A percentile compares a stretch with the other conserved stretches of the same genome.
phyloP scores from a whole-genome alignment of 139 green algal genomes.

The Micromonas commoda region DNA sequence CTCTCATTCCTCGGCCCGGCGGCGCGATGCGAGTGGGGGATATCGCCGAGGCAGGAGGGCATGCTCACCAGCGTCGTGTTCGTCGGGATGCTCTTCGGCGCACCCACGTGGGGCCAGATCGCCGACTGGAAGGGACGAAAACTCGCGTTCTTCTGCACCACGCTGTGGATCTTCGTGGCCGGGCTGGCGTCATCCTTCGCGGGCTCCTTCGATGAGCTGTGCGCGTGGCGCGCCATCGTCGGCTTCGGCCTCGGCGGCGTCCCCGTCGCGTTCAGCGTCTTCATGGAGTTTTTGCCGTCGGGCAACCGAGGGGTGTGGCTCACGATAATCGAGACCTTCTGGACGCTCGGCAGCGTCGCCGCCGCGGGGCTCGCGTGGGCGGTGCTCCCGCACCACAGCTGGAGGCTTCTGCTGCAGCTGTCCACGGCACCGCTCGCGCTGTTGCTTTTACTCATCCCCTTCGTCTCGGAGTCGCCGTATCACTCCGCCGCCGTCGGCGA shows the following conservation, averaged over 20 bases:
- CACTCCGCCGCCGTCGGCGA: conserved; percentile 43
- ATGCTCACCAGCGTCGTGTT: conserved; percentile 56
- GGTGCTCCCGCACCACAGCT: conserved; percentile 56
- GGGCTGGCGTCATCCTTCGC: conserved; percentile 48
- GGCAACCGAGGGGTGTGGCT: conserved; percentile 49
- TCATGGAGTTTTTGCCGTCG: conserved; percentile 60
- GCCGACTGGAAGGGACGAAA: conserved; percentile 49
- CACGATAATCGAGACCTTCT: conserved; percentile 58
- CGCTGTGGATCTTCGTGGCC: conserved; percentile 47
- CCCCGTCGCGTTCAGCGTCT: conserved; percentile 59
- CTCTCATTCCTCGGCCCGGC: conserved; percentile 68
- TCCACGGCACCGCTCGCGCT: conserved; percentile 37
- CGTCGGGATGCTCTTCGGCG: conserved; percentile 61
- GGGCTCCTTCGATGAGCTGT: conserved; percentile 47
- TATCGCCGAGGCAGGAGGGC: conserved; percentile 47
- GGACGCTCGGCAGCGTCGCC: conserved; percentile 62
- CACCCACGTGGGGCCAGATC: conserved; percentile 56
- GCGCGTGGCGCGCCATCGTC: conserved; percentile 39
- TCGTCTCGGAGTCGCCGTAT: conserved; percentile 66
- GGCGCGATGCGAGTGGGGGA: conserved; percentile 53
- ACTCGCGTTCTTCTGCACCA: conserved; percentile 29
- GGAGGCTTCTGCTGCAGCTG: conserved; percentile 34
- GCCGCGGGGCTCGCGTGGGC: conserved; percentile 59
- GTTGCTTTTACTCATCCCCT: conserved; percentile 54
- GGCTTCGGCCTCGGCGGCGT: conserved; percentile 62